Percentiles rank a stretch among this genome's conserved stretches.
These are phyloP conservation scores for Blepharisma undulans DNA, from an alignment of 169 alveolate genomes.

Conservation along the genomic window DNA sequence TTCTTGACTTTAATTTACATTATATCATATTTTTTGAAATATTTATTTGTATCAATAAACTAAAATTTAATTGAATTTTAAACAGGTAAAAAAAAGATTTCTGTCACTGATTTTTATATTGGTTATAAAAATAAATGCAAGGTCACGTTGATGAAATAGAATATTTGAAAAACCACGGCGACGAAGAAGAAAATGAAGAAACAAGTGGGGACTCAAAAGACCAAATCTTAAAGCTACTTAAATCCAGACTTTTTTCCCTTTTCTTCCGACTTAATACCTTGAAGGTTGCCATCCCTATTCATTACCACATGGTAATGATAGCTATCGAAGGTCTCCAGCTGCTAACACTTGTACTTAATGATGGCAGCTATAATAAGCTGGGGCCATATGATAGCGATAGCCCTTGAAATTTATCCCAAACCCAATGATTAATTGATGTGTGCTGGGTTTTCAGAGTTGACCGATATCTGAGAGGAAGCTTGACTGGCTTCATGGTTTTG, in stretches of 20 bases:
- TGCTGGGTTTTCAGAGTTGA: slow-evolving; percentile 39
- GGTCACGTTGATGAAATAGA: slow-evolving; percentile 33
- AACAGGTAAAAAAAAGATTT: not conserved
- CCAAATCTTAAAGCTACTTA: not conserved
- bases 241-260: not conserved
- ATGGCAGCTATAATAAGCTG: slow-evolving; percentile 1
- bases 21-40: not conserved
- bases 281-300: slow-evolving; percentile 29
- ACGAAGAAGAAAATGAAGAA: slow-evolving; percentile 24
- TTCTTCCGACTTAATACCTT: slow-evolving; percentile 24
- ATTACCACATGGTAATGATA: slow-evolving; percentile 22
- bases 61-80: not conserved
- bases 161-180: slow-evolving; percentile 7
- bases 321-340: slow-evolving; percentile 8
- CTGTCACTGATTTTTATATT: not conserved
- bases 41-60: no score
- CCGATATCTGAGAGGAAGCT: slow-evolving; percentile 12
- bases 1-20: not conserved
- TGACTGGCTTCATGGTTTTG: not conserved
- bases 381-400: slow-evolving; percentile 23
- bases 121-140: slow-evolving; percentile 1
- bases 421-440: slow-evolving; percentile 33
- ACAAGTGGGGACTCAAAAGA: not conserved
- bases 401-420: slow-evolving; percentile 24
- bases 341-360: slow-evolving; percentile 19